phyloP scores from a whole-genome alignment of 2,329 filamentous ascomycete species.

The Sarocladium kiliense region DNA sequence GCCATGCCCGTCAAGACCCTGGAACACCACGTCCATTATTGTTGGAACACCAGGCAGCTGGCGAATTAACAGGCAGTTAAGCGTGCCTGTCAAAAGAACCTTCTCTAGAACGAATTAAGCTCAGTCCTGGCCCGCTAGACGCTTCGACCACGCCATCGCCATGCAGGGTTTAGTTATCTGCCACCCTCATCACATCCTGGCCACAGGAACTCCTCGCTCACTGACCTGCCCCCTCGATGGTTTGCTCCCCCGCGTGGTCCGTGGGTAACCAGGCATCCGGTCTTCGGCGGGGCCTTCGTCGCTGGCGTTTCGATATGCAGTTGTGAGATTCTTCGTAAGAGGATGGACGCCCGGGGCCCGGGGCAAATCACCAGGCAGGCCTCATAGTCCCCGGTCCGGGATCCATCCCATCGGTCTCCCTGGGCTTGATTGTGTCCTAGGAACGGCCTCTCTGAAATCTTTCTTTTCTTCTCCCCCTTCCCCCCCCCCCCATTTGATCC shows the following conservation, averaged over 20 bases:
- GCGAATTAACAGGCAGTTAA: no score
- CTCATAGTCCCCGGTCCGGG: not conserved
- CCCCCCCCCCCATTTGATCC: not conserved
- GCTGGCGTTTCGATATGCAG: not conserved
- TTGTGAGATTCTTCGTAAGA: not conserved
- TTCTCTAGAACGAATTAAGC: not conserved
- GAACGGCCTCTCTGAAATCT: not conserved
- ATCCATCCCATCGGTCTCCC: not conserved
- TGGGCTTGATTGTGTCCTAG: not conserved
- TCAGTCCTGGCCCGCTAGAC: not conserved
- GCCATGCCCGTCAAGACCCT: not conserved
- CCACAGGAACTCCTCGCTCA: not conserved
- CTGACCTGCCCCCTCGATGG: not conserved
- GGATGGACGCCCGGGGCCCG: not conserved
- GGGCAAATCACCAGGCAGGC: not conserved
- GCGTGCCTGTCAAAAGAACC: not conserved
- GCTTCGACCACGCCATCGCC: not conserved
- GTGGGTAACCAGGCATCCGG: not conserved
- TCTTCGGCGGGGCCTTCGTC: not conserved
- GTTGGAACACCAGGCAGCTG: not conserved
- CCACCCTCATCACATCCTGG: not conserved
- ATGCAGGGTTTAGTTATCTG: conserved; percentile 6
- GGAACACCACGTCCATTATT: not conserved
- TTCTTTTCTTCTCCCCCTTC: not conserved
- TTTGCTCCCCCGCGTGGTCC: not conserved